phyloP scores from a whole-genome alignment of 1,284 basidiomycete species.

The Anthracocystis panici-leucophaei region DNA sequence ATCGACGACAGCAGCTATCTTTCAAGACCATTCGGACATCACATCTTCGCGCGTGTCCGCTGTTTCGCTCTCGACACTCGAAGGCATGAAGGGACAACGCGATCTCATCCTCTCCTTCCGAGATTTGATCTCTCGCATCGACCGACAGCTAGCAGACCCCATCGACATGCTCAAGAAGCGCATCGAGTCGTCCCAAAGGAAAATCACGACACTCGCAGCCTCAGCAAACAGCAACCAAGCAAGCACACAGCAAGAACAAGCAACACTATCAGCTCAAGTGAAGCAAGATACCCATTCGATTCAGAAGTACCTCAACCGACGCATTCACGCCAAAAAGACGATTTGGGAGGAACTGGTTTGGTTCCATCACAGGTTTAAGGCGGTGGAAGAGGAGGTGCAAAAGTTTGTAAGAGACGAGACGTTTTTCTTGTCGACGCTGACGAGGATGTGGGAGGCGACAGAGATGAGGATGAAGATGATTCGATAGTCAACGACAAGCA shows the following conservation, averaged over 20 bases:
- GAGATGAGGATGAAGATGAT: constrained; percentile 55
- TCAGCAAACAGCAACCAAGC: constrained; percentile 8
- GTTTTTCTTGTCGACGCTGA: constrained; percentile 20
- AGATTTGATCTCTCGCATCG: constrained; percentile 42
- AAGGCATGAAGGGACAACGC: constrained; percentile 48
- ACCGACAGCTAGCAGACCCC: constrained; percentile 44
- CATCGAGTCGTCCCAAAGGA: constrained; percentile 40
- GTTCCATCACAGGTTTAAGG: constrained; percentile 45
- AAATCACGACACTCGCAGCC: constrained; percentile 32
- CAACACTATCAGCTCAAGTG: constrained; percentile 34
- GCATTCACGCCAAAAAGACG: constrained; percentile 47
- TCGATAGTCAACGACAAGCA: constrained; percentile 6
- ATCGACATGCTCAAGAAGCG: constrained; percentile 48
- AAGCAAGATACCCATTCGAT: constrained; percentile 40
- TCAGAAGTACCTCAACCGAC: constrained; percentile 42
- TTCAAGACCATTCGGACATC: constrained; percentile 43
- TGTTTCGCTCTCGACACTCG: constrained; percentile 32
- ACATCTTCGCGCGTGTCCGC: constrained; percentile 35
- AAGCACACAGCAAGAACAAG: constrained; percentile 39
- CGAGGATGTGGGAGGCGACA: constrained; percentile 42
- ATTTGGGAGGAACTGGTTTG: constrained; percentile 53
- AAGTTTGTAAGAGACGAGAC: constrained; percentile 37
- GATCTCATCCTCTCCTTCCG: constrained; percentile 53
- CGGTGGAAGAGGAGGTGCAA: constrained; percentile 40
- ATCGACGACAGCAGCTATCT: constrained; percentile 24